A percentile compares a stretch with the other conserved stretches of the same genome.
Evolutionary conservation across 176 grass and related monocot species (phyloP).

Genomic region (Cymbopogon citratus): DNA sequence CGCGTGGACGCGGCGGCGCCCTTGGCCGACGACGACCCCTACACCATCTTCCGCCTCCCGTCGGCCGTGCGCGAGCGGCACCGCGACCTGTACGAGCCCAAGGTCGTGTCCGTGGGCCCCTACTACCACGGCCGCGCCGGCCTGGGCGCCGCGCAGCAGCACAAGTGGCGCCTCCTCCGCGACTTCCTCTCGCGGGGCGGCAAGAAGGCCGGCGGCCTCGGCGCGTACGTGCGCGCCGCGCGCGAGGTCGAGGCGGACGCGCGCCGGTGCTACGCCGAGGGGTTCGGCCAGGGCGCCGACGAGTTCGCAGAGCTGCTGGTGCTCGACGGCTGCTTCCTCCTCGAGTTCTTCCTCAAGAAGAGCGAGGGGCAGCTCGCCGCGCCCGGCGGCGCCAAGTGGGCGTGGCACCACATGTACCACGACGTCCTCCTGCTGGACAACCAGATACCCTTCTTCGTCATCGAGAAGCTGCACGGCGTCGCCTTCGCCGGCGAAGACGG

Average conservation of each 20-base stretch:
- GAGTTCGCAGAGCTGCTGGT: conserved; percentile 50
- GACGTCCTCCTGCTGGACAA: conserved; percentile 42
- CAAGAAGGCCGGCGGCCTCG: not conserved
- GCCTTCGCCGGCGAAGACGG: conserved; percentile 17
- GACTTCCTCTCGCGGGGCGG: conserved; percentile 16
- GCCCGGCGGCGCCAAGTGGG: conserved; percentile 45
- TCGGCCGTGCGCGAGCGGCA: conserved; percentile 46
- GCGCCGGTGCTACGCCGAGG: conserved; percentile 38
- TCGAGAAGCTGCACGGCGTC: conserved; percentile 39
- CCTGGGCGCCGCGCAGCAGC: conserved; percentile 33
- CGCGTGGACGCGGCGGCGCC: conserved; percentile 32
- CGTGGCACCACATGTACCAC: conserved; percentile 56
- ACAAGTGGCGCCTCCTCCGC: conserved; percentile 56
- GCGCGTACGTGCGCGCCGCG: conserved; percentile 36
- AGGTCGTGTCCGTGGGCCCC: conserved; percentile 39
- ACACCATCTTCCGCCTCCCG: conserved; percentile 51
- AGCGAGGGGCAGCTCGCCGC: conserved; percentile 37
- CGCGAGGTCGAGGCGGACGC: conserved; percentile 32
- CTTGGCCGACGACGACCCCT: conserved; percentile 25
- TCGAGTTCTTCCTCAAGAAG: conserved; percentile 47
- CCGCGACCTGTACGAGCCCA: conserved; percentile 45
- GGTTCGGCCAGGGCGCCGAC: conserved; percentile 16
- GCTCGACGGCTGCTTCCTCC: conserved; percentile 50
- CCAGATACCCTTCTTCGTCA: conserved; percentile 49
- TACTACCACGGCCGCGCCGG: conserved; percentile 37